A percentile compares a stretch with the other conserved stretches of the same genome.
phyloP scores from a whole-genome alignment of 148 eudicot species.

The Simmondsia chinensis region DNA sequence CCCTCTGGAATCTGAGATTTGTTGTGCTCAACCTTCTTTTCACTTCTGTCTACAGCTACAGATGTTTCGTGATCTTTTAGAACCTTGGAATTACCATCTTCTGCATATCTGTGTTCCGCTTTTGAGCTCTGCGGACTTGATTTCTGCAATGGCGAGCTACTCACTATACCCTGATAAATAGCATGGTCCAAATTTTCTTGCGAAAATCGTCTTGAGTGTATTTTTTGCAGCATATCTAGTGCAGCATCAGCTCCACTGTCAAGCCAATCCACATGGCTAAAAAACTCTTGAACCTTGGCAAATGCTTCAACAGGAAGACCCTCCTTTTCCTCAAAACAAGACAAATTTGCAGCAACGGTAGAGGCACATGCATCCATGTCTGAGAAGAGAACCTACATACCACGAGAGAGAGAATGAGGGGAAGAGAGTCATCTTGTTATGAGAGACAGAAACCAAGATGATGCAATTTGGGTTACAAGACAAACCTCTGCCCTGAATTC shows the following conservation, averaged over 20 bases:
- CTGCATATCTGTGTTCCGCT: conserved; percentile 16
- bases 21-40: conserved; percentile 14
- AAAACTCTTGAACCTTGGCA: conserved; percentile 81
- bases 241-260: conserved; percentile 57
- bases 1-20: conserved; percentile 1
- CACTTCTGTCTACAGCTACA: conserved; percentile 8
- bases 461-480: background rate
- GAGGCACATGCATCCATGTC: conserved; percentile 74
- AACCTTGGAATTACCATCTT: conserved; percentile 7
- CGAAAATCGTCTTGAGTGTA: conserved; percentile 23
- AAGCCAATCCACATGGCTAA: conserved; percentile 80
- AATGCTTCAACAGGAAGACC: conserved; percentile 95
- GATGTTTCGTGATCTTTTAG: conserved; percentile 13
- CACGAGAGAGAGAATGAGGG: conserved; percentile 8
- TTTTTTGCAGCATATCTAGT: conserved; percentile 44
- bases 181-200: conserved; percentile 21
- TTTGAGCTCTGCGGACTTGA: conserved; percentile 14
- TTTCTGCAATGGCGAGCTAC: conserved; percentile 9
- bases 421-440: conserved; percentile 1
- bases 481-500: conserved; percentile 83
- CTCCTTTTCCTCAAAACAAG: conserved; percentile 79
- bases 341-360: conserved; percentile 36
- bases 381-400: conserved; percentile 78
- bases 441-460: conserved; percentile 7
- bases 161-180: conserved; percentile 14